Evolutionary conservation across 1,284 basidiomycete genomes (phyloP), one percentile per base, ranked within the genome.

Genomic region (Schizopora paradoxa): DNA sequence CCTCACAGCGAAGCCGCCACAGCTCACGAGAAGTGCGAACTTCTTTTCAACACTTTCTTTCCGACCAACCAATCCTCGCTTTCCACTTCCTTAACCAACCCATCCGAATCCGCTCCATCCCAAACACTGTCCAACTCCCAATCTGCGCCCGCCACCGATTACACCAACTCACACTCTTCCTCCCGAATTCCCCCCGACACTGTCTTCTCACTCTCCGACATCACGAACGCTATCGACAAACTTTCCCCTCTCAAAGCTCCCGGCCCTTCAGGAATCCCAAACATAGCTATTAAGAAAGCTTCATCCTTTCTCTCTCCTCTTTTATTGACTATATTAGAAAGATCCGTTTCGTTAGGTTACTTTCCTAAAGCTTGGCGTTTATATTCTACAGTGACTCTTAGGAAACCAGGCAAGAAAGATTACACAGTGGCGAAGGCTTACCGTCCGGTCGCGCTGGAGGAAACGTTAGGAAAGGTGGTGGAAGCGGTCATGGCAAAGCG

Each of bases 321-420:
- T 23, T 41, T 48, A 3, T 18, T 18, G 10, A 5, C 6, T 5
- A 32, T 48, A 4, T 11, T 28, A 5, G n/a, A 26, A 6, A 21
- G 28, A 4, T 22, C 19, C 7, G 10, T 48, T 8, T 6, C 16
- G 10, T 35, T 48, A 10, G 14, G 28, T 5, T 26, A 45, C 34
- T 29, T 31, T 22, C 32, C 49, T 5, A 13, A 5, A 10, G 5
- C 7, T 13, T 34, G 47, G 29, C 38, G 40, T 27, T 13, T 23
- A 4, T 48, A 43, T 32, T 40, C 44, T 6, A 46, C 51, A 1
- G 29, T 54, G 8, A 45, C 43, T 5, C 34, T 57, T 4, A 38
- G 47, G 2, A 57, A 57, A 36, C 53, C 56, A 1, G 40, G 43
- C 4, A 53, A 55, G 26, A 34, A 32, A 4, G 55, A 56, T 40